Percentiles rank a stretch among this genome's conserved stretches.
Evolutionary conservation across 352 stramenopile species (phyloP).

Genomic region (Vaucheria bursata): DNA sequence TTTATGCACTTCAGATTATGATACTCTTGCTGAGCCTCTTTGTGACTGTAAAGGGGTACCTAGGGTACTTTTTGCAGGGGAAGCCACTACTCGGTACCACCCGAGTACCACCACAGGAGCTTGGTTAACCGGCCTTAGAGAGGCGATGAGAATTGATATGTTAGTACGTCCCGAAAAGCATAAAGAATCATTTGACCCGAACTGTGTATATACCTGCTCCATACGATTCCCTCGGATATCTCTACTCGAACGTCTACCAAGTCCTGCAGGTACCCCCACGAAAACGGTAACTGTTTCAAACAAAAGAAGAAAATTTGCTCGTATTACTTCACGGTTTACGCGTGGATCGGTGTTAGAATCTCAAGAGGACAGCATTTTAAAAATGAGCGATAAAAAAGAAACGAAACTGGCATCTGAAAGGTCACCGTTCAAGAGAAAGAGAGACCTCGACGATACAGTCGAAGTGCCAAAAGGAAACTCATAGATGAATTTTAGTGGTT

Average conservation of each 20-base stretch:
- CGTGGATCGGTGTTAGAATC: no score
- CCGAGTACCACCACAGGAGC: conserved; percentile 66
- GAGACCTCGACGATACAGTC: no score
- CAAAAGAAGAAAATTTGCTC: no score
- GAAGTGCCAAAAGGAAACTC: no score
- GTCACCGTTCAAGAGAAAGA: no score
- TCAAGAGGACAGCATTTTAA: no score
- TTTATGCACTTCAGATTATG: conserved; percentile 54
- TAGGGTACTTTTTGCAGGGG: conserved; percentile 64
- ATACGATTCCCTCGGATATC: background rate
- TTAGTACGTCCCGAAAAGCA: background rate
- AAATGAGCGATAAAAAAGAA: no score
- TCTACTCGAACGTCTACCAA: background rate
- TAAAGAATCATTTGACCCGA: background rate
- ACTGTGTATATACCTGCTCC: conserved; percentile 7
- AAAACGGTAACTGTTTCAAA: no score
- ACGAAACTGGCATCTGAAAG: no score
- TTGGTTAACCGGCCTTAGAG: conserved; percentile 63
- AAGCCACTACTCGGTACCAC: conserved; percentile 65
- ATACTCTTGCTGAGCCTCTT: conserved; percentile 48
- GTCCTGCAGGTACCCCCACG: no score
- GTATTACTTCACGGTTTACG: no score
- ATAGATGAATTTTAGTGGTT: no score
- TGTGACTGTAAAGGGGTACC: conserved; percentile 34
- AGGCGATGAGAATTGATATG: conserved; percentile 63